phyloP scores from a whole-genome alignment of 805 yeast species.

The Wickerhamiella lipophila region DNA sequence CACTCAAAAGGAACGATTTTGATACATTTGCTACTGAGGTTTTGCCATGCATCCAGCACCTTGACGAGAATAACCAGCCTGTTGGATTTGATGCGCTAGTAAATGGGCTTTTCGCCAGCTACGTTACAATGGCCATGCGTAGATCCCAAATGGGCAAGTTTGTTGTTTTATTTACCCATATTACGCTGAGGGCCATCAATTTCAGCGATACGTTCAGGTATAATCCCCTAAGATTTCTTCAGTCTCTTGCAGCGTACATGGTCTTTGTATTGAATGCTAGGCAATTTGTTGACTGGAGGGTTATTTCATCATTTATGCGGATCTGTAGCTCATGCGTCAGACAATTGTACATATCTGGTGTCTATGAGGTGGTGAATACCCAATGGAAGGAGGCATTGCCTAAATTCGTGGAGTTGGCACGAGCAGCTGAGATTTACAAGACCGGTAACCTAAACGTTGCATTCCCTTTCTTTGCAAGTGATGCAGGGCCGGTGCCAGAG shows the following conservation, averaged over 20 bases:
- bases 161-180: constrained; percentile 5
- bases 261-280: neutral
- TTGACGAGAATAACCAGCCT: neutral
- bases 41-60: constrained; percentile 10
- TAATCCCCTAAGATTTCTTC: constrained; percentile 8
- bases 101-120: constrained; percentile 13
- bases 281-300: constrained; percentile 1
- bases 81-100: constrained; percentile 15
- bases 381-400: neutral
- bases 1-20: constrained; percentile 11
- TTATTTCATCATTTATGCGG: neutral
- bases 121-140: neutral
- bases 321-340: constrained; percentile 3
- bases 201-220: constrained; percentile 9
- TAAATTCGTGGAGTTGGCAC: constrained; percentile 1
- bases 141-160: constrained; percentile 1
- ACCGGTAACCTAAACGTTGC: neutral
- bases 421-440: neutral
- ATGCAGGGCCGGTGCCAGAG: neutral
- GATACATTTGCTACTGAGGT: constrained; percentile 12
- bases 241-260: neutral
- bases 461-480: neutral
- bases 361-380: neutral
- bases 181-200: neutral
- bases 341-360: neutral